These are phyloP conservation scores for Cyclocybe cylindracea DNA, from an alignment of 768 basidiomycete species.

Conservation along the genomic window DNA sequence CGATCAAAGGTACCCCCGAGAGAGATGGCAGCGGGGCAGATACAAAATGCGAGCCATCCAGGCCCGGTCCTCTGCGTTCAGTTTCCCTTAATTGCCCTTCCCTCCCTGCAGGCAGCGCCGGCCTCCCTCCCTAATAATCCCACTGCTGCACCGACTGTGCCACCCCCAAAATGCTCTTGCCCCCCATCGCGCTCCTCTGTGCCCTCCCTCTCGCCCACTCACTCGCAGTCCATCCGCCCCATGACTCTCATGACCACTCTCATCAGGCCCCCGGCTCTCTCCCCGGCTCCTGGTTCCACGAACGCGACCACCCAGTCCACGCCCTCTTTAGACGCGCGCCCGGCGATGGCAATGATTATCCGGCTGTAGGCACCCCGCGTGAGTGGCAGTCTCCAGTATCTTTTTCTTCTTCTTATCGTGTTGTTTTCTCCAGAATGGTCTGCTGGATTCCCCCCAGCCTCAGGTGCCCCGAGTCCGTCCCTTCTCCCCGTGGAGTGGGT, in stretches of 20 bases:
- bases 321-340: constrained; percentile 60
- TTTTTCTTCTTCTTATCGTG: neutral
- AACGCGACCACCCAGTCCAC: constrained; percentile 58
- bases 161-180: constrained; percentile 23
- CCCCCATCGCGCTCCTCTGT: constrained; percentile 16
- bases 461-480: constrained; percentile 41
- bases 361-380: constrained; percentile 64
- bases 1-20: constrained; percentile 11
- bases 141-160: neutral
- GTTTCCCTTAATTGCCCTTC: constrained; percentile 1
- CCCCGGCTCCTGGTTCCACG: constrained; percentile 61
- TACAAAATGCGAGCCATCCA: constrained; percentile 14
- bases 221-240: constrained; percentile 18
- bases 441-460: constrained; percentile 52
- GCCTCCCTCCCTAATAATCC: neutral
- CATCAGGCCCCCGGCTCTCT: constrained; percentile 29
- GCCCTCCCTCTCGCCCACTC: constrained; percentile 25
- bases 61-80: constrained; percentile 15
- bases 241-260: constrained; percentile 25
- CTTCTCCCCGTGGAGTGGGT: constrained; percentile 70
- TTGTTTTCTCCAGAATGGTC: constrained; percentile 51
- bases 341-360: constrained; percentile 50
- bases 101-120: constrained; percentile 11
- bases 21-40: constrained; percentile 1
- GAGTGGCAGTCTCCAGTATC: constrained; percentile 13